Evolutionary conservation across 371 early-diverging fungal species (phyloP), one percentile per base, ranked within the genome.

Genomic region (Mucor velutinosus): DNA sequence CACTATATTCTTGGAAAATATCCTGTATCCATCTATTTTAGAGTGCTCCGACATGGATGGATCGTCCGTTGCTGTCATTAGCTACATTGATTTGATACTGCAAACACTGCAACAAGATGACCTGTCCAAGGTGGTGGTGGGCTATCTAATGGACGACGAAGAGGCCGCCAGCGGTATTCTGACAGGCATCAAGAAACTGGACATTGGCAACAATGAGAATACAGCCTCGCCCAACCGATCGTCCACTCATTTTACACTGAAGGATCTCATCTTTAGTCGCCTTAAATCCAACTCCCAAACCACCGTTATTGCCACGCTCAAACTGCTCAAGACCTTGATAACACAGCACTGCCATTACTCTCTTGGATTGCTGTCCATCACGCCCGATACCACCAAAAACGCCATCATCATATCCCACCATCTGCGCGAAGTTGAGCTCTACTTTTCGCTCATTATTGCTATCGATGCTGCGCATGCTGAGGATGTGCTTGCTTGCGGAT

Each of bases 11-110:
- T 78, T 98, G 57, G 93, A 92, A 61, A 91, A 91, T 51, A 94
- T 96, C 55, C 76, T 98, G 43, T 92, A 93, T 53, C 94, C 97
- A 5, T 91, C 94, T 23, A 84, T 97, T 53, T 76, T 90, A 29
- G 94, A 93, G 64, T 92, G 94, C 67, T 93, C 94, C 0, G 98
- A 98, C 72, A 87, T 87, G 11, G 97, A 98, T 74, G 97, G 96
- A 1, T 94, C 94, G 53, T 91, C 95, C 4, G 94, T 95, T 0
- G 93, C 96, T 0, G 91, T 93, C 4, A 89, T 98, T 62, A 92
- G 89, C 61, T 98, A 98, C 67, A 85, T 97, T 51, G 93, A 93
- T 62, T 71, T 91, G 55, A 93, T 97, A 63, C 70, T 96, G 7
- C 91, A 90, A 49, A 85, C 87, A 0, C 73, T 94, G 8, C 84